Evolutionary conservation across 2,329 filamentous ascomycete genomes (phyloP).

Genomic region (Fusarium austroafricanum): DNA sequence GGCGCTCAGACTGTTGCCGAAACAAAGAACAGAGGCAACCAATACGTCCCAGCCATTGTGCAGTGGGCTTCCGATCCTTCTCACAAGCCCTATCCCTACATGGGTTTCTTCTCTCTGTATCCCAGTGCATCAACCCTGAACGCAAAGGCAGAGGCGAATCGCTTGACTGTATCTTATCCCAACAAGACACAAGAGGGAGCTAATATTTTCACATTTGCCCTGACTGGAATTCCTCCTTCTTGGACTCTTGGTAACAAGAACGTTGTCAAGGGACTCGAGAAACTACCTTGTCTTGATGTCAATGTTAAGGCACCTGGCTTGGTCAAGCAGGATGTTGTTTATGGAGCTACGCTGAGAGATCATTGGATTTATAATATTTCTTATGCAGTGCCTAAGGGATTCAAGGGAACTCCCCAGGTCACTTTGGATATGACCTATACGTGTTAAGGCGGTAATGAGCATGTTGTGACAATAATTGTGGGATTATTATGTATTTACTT

Average conservation of each 20-base stretch:
- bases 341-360: conserved; percentile 53
- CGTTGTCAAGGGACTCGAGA: not conserved
- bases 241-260: conserved; percentile 22
- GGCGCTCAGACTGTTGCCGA: conserved; percentile 54
- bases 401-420: conserved; percentile 53
- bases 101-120: conserved; percentile 17
- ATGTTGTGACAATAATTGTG: not conserved
- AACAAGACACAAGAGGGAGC: conserved; percentile 12
- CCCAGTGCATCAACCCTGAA: conserved; percentile 10
- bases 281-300: conserved; percentile 12
- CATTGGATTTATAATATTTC: conserved; percentile 60
- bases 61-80: conserved; percentile 13
- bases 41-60: conserved; percentile 45
- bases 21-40: conserved; percentile 51
- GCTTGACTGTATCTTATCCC: conserved; percentile 14
- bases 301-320: conserved; percentile 7
- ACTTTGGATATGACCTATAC: conserved; percentile 50
- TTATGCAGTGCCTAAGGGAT: conserved; percentile 56
- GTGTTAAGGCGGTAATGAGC: conserved; percentile 21
- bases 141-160: conserved; percentile 3
- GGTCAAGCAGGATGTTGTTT: conserved; percentile 47
- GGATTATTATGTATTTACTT: not conserved
- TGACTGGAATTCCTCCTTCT: conserved; percentile 16
- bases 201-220: conserved; percentile 15
- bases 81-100: conserved; percentile 10